A percentile compares a stretch with the other conserved stretches of the same genome.
Conservation (phyloP, 148 eudicot genomes). For the Persicaria tinctoria region DNA sequence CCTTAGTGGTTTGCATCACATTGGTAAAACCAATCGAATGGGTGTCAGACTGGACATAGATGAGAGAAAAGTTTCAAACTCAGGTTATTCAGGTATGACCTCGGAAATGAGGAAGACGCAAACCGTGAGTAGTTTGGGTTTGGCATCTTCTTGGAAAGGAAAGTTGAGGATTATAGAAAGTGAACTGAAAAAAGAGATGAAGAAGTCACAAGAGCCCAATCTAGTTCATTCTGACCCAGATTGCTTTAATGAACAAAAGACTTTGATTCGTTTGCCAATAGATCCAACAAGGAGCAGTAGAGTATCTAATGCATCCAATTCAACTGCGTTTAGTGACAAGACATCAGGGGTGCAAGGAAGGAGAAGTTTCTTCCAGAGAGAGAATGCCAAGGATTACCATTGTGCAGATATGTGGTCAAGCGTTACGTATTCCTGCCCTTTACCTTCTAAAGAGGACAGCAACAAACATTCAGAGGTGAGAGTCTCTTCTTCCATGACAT, state of each 20-base stretch:
- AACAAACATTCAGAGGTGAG: constrained; percentile 14
- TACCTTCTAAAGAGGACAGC: constrained; percentile 20
- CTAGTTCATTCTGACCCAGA: constrained; percentile 18
- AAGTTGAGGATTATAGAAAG: constrained; percentile 31
- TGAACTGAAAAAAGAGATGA: constrained; percentile 22
- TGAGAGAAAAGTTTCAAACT: constrained; percentile 23
- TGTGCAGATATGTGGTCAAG: constrained; percentile 6
- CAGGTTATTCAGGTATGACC: background rate
- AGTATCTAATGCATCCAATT: background rate
- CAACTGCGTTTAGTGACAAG: background rate
- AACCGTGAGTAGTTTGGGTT: constrained; percentile 14
- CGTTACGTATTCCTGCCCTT: constrained; percentile 17
- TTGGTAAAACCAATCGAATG: constrained; percentile 13
- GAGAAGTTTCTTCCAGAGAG: constrained; percentile 19
- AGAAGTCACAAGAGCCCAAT: constrained; percentile 19
- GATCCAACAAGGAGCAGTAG: constrained; percentile 12
- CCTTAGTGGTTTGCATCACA: constrained; percentile 18
- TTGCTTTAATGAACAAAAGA: constrained; percentile 18
- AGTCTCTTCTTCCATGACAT: constrained; percentile 19
- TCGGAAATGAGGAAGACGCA: constrained; percentile 16
- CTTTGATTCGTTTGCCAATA: constrained; percentile 23
- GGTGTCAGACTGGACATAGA: constrained; percentile 22
- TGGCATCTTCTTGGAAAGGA: constrained; percentile 34
- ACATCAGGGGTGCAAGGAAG: background rate
- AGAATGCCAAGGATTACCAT: constrained; percentile 8